Evolutionary conservation across 176 grass and related monocot species (phyloP), one percentile per base, ranked within the genome.

Genomic region (Hordeum marinum): DNA sequence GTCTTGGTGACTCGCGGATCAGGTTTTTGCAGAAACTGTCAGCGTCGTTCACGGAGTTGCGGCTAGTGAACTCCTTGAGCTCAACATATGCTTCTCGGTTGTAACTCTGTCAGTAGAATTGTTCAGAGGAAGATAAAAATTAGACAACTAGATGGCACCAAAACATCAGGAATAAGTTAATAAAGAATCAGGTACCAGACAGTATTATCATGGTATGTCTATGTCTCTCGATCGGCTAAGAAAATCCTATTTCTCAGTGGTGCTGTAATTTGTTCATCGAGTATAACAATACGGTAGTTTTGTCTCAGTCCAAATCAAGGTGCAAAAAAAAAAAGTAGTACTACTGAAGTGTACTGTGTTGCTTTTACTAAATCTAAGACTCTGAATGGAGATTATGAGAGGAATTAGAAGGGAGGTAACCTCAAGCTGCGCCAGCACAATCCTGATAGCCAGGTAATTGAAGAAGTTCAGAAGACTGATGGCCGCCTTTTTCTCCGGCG

Each of bases 351-450:
- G 48, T 52, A 52, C 2, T 52, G 15, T 52, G 48, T 21, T 10
- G 5, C n/a, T 59, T 82, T 80, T 61, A 2, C 18, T 60, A 50
- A 61, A 50, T 52, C 48, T 24, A 36, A 60, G 36, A 62, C 1
- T 79, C 18, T 23, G 4, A 29, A 77, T 12, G 54, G 50, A 69
- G 41, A 48, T 21, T 68, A 48, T 3, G 37, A 72, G 4, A 40
- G 37, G 7, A n/a, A 84, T 40, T 42, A 72, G 13, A 90, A 72
- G 0, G 34, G 24, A 55, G 9, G 55, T 32, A 63, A 97, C 95
- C 95, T 98, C 80, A 64, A 98, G 91, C 55, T 98, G 95, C 3
- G 95, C 82, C 18, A 95, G 89, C 37, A 98, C 93, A 82, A 95
- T 74, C 80, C 67, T 93, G 41, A 95, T 93, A 17, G 93, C 95